Conservation (phyloP, 2,329 filamentous ascomycete genomes). For the Sporothrix brunneoviolacea region DNA sequence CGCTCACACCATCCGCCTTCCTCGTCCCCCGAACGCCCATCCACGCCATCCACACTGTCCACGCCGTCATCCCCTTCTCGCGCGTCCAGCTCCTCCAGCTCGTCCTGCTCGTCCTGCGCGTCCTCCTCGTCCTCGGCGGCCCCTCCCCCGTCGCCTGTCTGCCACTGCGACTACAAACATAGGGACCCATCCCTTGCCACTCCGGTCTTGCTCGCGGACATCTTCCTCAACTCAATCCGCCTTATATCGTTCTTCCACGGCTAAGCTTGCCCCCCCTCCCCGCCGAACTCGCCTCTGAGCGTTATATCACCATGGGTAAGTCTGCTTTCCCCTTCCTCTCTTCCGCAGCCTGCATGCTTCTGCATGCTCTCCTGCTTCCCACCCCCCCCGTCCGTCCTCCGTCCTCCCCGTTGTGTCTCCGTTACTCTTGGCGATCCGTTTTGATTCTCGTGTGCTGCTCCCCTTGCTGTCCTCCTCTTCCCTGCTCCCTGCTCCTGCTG, state of each 20-base stretch:
- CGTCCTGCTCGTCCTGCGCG: neutral
- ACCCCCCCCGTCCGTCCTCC: neutral
- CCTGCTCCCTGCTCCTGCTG: neutral
- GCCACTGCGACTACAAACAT: slow-evolving; percentile 5
- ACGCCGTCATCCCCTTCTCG: neutral
- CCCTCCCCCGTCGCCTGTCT: neutral
- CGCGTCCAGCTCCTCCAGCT: neutral
- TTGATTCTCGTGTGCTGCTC: neutral
- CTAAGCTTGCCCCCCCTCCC: slow-evolving; percentile 6
- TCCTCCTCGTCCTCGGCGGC: neutral
- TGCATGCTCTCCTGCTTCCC: neutral
- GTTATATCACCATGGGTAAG: slow-evolving; percentile 16
- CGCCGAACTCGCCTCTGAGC: slow-evolving; percentile 3
- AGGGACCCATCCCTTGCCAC: slow-evolving; percentile 1
- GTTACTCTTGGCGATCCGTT: neutral
- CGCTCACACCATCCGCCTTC: neutral
- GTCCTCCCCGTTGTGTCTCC: neutral
- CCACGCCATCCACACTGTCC: neutral
- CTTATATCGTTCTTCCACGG: slow-evolving; percentile 5
- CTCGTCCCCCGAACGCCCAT: neutral
- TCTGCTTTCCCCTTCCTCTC: neutral
- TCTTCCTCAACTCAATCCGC: slow-evolving; percentile 2
- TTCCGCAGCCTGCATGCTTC: neutral
- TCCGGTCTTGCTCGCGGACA: neutral
- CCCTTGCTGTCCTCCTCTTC: neutral